Conservation (phyloP, 305 asterid genomes). For the Fraxinus dipetala region DNA sequence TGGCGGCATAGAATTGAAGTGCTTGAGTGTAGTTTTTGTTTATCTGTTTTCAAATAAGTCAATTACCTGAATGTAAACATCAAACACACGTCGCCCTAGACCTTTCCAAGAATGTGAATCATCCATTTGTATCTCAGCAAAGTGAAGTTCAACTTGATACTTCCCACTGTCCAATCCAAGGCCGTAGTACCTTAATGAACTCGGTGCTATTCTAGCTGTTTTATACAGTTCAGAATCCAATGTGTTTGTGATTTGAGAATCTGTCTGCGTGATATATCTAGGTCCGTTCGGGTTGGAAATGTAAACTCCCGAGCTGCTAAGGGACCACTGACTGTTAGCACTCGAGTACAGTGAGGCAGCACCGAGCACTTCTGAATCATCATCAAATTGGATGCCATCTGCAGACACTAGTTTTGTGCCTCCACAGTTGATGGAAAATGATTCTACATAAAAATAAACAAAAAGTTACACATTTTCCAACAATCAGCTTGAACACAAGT, state of each 20-base stretch:
- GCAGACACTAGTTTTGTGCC: conserved; percentile 36
- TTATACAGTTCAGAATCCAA: conserved; percentile 58
- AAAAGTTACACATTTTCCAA: not conserved
- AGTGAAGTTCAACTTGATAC: conserved; percentile 54
- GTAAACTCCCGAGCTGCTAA: conserved; percentile 56
- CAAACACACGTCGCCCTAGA: conserved; percentile 58
- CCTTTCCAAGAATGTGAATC: conserved; percentile 53
- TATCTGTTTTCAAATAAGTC: not conserved
- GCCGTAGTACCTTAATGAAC: conserved; percentile 65
- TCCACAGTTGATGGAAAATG: conserved; percentile 47
- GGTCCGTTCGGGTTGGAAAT: conserved; percentile 52
- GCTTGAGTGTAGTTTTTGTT: not conserved
- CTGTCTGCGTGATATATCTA: conserved; percentile 31
- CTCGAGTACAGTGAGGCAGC: conserved; percentile 50
- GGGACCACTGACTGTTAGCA: conserved; percentile 47
- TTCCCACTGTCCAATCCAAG: conserved; percentile 53
- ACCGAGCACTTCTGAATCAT: conserved; percentile 48
- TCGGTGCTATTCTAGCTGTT: conserved; percentile 56
- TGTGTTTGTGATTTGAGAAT: conserved; percentile 49
- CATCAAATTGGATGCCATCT: conserved; percentile 38
- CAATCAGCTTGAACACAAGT: not conserved
- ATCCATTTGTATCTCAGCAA: conserved; percentile 62
- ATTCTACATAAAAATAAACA: conserved; percentile 36
- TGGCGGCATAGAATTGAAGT: not conserved
- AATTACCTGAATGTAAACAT: conserved; percentile 56